Evolutionary conservation across 192 early-diverging fungal species (phyloP).

Genomic region (Coemansia sp.): DNA sequence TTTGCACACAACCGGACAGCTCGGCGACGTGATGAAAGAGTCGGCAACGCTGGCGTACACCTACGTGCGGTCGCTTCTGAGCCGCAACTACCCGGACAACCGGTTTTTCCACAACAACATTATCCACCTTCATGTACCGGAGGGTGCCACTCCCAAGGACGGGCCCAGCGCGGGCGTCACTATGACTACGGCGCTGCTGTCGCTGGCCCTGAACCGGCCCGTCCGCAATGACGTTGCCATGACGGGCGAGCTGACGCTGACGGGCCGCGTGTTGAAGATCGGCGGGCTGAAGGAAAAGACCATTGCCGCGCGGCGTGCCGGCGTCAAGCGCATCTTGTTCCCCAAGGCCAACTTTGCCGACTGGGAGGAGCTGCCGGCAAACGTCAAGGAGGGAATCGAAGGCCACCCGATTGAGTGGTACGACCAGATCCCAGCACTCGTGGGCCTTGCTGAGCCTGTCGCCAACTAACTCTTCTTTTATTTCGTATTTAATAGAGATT

Average conservation of each 20-base stretch:
- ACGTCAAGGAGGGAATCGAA: slow-evolving; percentile 88
- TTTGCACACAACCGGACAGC: slow-evolving; percentile 90
- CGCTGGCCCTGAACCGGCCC: slow-evolving; percentile 83
- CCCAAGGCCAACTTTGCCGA: slow-evolving; percentile 88
- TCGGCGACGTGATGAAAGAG: slow-evolving; percentile 99
- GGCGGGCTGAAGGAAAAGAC: slow-evolving; percentile 98
- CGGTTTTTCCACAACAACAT: slow-evolving; percentile 89
- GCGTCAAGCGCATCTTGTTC: slow-evolving; percentile 89
- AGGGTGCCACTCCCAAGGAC: slow-evolving; percentile 98
- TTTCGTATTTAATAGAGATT: neutral
- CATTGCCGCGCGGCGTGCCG: slow-evolving; percentile 94
- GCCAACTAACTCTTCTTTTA: neutral
- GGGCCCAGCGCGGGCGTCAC: slow-evolving; percentile 96
- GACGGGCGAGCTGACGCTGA: slow-evolving; percentile 98
- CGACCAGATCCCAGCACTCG: slow-evolving; percentile 61
- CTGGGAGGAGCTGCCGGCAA: slow-evolving; percentile 95
- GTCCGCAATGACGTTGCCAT: slow-evolving; percentile 86
- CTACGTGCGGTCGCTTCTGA: slow-evolving; percentile 86
- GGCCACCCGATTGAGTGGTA: slow-evolving; percentile 87
- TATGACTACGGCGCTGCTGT: slow-evolving; percentile 94
- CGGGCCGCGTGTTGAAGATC: slow-evolving; percentile 97
- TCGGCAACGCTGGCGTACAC: slow-evolving; percentile 95
- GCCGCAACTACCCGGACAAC: slow-evolving; percentile 76
- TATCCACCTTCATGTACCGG: slow-evolving; percentile 96
- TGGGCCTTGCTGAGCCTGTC: slow-evolving; percentile 33